Base-by-base conservation (phyloP, 1,284 basidiomycete species). In the Cryptococcus sp. region DNA sequence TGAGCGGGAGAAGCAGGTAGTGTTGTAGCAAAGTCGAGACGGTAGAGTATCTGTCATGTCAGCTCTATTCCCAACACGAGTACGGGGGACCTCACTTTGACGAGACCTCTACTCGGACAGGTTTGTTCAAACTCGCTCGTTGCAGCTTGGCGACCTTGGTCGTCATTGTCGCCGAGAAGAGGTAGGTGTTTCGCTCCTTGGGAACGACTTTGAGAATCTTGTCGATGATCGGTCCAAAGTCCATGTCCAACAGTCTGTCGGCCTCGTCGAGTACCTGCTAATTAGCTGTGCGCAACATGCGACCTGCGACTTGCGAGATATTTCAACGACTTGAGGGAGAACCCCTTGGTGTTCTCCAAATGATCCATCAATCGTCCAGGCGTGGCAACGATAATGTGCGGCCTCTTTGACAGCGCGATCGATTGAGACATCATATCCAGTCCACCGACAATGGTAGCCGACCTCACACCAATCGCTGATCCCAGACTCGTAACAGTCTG, bases 161-260 rank as follows among this genome's bases (percentile, higher is more conserved):
- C 2, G 94, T 97, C 93, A 99, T 98, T n/a, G 95, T 99, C 1
- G 95, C 95, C 14, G 92, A 95, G 77, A 95, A 99, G 1, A 99
- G 80, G 71, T 93, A 97, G 0, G 95, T 99, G 31, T 85, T 87
- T 19, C 95, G 82, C 65, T 98, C 93, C 65, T 85, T 87, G 18
- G 95, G 95, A 56, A 98, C 87, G 37, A 88, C 83, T 74, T 95
- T 95, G 38, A 99, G 78, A 54, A 99, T 91, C 76, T 93, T 94
- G 77, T 98, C 95, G 56, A 99, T 93, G 50, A 90, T 87, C 32
- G 89, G 86, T 18, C 92, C 93, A 64, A 99, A 98, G 69, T 98
- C 95, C 82, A 98, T 86, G 74, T 98, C 95, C 36, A 99, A 77
- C 41, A 99, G 74, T 49, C 95, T 80, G 76, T 99, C 95, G 2